Conservation (phyloP, 306 rosid species). For the Malus sieversii region DNA sequence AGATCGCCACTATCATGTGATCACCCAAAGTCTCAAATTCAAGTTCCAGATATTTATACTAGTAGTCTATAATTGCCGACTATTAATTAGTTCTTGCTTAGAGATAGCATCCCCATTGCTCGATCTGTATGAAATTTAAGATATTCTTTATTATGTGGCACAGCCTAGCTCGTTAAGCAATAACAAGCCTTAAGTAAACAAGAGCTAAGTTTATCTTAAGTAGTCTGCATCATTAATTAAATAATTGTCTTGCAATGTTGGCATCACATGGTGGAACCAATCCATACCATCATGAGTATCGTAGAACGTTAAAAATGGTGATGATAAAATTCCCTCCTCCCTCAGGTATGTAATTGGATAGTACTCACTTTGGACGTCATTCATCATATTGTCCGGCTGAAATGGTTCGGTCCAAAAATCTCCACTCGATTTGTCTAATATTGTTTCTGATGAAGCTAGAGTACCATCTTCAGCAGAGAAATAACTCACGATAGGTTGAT, state of each 20-base stretch:
- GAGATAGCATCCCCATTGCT: too few species aligned
- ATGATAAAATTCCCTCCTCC: slow-evolving; percentile 9
- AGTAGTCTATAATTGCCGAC: too few species aligned
- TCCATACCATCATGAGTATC: background rate
- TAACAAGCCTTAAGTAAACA: too few species aligned
- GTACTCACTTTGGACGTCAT: background rate
- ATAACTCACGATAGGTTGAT: background rate
- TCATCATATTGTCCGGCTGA: slow-evolving; percentile 21
- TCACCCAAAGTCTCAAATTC: too few species aligned
- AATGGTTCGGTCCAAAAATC: slow-evolving; percentile 64
- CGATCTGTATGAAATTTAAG: too few species aligned
- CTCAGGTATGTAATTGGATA: background rate
- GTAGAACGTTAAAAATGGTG: slow-evolving; percentile 6
- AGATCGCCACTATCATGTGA: too few species aligned
- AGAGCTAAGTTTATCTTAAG: too few species aligned
- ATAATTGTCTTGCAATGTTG: background rate
- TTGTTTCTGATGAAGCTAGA: background rate
- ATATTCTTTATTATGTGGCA: too few species aligned
- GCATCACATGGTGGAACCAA: slow-evolving; percentile 5
- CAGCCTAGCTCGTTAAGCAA: too few species aligned
- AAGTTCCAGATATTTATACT: too few species aligned
- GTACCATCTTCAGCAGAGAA: slow-evolving; percentile 1
- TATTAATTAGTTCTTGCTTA: too few species aligned
- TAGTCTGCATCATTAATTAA: background rate
- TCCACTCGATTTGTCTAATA: background rate